Evolutionary conservation across 495 filamentous ascomycete genomes (phyloP).

Genomic region (Hapsidospora chrysogenum): DNA sequence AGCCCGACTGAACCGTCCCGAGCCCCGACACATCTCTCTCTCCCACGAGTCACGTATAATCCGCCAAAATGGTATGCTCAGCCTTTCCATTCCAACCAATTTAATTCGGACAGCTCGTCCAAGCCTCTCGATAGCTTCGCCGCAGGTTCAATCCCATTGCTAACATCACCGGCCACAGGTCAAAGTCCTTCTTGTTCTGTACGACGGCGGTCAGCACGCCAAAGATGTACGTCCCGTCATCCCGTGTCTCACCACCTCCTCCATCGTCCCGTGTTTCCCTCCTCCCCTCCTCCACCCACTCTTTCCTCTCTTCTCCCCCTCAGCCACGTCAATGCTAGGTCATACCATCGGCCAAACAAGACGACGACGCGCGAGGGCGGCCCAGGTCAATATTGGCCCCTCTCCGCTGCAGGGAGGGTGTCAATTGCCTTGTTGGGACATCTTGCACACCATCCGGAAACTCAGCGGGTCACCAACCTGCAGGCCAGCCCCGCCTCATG

Average conservation of each 20-base stretch:
- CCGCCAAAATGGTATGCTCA: conserved; percentile 2
- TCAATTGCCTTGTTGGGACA: too few species aligned
- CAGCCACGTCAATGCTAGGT: conserved; percentile 5
- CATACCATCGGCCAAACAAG: too few species aligned
- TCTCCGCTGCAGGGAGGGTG: too few species aligned
- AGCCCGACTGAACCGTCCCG: not conserved
- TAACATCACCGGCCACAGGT: conserved; percentile 30
- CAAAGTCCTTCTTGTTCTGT: conserved; percentile 39
- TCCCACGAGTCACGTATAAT: not conserved
- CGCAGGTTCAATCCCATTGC: too few species aligned
- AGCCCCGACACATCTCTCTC: not conserved
- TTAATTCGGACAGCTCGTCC: not conserved
- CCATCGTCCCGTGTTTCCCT: not conserved
- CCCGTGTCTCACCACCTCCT: not conserved
- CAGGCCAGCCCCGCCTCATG: too few species aligned
- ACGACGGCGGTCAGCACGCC: conserved; percentile 36
- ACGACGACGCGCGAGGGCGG: too few species aligned
- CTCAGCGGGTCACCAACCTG: too few species aligned
- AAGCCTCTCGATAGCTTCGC: not conserved
- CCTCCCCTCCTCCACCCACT: not conserved
- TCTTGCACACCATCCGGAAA: too few species aligned
- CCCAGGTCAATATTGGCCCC: too few species aligned
- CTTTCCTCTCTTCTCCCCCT: conserved; percentile 4
- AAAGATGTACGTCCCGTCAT: conserved; percentile 22
- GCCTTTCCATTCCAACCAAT: not conserved